Base-by-base conservation (phyloP, 768 basidiomycete species). In the Multifurca ochricompacta region DNA sequence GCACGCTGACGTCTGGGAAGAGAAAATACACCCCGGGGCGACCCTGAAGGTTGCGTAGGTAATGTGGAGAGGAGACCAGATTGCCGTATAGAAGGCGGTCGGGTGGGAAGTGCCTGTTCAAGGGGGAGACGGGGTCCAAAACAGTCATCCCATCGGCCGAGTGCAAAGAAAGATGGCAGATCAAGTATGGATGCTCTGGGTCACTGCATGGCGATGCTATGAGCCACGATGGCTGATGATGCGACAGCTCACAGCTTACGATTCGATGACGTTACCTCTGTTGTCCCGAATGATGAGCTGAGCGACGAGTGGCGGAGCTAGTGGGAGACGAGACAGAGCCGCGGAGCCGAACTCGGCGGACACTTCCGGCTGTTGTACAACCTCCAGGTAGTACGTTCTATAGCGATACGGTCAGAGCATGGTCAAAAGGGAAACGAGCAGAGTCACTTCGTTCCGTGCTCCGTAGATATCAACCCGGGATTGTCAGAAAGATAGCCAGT, bases 1-100 rank as follows among this genome's bases (percentile, higher is more conserved):
- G 79, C 53, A 95, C 81, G 66, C 89, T 91, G 63, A 90, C 89
- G 68, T 96, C 92, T 6, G 92, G 85, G 64, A 94, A 96, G 50
- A 92, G 70, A 63, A 96, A 93, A 68, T 87, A 93, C 41, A 89
- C 73, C n/a, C 91, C 87, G 63, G 76, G 74, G 46, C 84, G 81
- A 53, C 89, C 89, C 66, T 87, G 81, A 35, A 87, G 75, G 67
- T 95, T 88, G 58, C 85, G 80, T 63, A 92, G 72, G 46, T 83
- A 78, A 42, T 93, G 83, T 5, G 90, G 79, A 1, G 87, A 84
- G 14, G 91, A 83, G 25, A 94, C 89, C 27, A 94, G 73, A 58
- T 85, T 89, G 43, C 92, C 92, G 65, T 93, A 91, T 27, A 95
- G 73, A 59, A 88, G 71, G 35, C 82, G 77, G 47, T 78, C 77